Evolutionary conservation across 2,329 filamentous ascomycete species (phyloP).

Genomic region (Parafenestella ontariensis): DNA sequence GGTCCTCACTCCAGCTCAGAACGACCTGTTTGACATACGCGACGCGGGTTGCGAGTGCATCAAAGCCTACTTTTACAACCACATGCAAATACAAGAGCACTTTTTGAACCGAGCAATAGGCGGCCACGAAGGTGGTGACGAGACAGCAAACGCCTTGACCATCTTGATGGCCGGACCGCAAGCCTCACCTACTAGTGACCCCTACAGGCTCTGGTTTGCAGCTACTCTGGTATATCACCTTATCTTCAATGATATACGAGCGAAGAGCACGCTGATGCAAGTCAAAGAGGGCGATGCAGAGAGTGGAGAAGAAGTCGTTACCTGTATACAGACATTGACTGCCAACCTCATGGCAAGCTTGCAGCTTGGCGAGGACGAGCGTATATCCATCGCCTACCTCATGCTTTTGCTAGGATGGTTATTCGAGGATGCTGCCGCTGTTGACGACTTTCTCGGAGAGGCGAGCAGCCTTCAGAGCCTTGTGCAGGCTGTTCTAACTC

Average conservation of each 20-base stretch:
- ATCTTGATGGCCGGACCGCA: constrained; percentile 75
- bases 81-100: constrained; percentile 81
- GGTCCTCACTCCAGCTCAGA: constrained; percentile 71
- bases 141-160: constrained; percentile 86
- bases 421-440: constrained; percentile 88
- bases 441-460: constrained; percentile 92
- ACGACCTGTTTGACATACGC: constrained; percentile 77
- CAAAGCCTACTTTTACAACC: constrained; percentile 88
- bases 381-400: constrained; percentile 82
- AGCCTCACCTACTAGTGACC: constrained; percentile 71
- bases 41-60: constrained; percentile 88
- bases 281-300: constrained; percentile 89
- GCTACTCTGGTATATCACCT: constrained; percentile 86
- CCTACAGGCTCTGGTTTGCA: constrained; percentile 90
- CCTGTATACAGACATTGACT: constrained; percentile 86
- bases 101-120: constrained; percentile 90
- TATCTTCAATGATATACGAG: constrained; percentile 77
- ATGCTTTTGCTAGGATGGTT: constrained; percentile 91
- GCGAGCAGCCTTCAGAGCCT: constrained; percentile 90
- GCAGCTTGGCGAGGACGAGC: constrained; percentile 76
- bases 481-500: constrained; percentile 71
- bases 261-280: constrained; percentile 79
- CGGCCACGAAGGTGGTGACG: constrained; percentile 79
- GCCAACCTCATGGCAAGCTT: constrained; percentile 85
- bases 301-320: constrained; percentile 92